Percentiles rank a stretch among this genome's conserved stretches.
Evolutionary conservation across 805 yeast species (phyloP).

Genomic region (Maudiozyma turicensis): DNA sequence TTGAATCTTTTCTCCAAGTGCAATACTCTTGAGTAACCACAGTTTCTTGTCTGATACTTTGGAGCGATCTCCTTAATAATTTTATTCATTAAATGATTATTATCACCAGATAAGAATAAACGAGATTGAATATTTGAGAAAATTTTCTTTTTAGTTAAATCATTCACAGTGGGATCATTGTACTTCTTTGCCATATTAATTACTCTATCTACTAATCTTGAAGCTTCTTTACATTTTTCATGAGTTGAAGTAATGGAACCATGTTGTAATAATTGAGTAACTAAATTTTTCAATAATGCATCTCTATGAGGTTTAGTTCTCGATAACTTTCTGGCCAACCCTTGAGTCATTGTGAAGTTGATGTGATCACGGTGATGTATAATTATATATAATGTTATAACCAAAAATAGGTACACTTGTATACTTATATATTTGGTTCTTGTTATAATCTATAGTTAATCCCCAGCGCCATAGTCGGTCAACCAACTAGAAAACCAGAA

Average conservation of each 20-base stretch:
- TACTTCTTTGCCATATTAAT: constrained; percentile 48
- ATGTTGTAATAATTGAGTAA: constrained; percentile 55
- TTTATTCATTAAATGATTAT: constrained; percentile 47
- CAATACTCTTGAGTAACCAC: constrained; percentile 82
- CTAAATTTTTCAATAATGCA: constrained; percentile 54
- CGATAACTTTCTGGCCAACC: constrained; percentile 24
- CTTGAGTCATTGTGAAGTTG: constrained; percentile 19
- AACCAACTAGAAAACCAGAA: too few relatives aligned
- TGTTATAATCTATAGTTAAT: too few relatives aligned
- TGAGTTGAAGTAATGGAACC: constrained; percentile 65
- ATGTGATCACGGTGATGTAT: neutral
- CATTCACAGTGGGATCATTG: constrained; percentile 9
- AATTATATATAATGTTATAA: too few relatives aligned
- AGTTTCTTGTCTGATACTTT: constrained; percentile 52
- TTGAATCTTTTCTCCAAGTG: constrained; percentile 78
- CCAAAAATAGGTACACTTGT: too few relatives aligned
- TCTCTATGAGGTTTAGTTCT: constrained; percentile 43
- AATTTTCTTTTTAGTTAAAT: constrained; percentile 5
- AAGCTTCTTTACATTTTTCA: constrained; percentile 66
- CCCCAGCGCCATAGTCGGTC: too few relatives aligned
- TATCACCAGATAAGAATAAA: constrained; percentile 38
- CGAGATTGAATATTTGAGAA: constrained; percentile 30
- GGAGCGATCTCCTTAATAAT: constrained; percentile 54
- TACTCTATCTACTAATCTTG: constrained; percentile 50
- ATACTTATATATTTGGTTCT: too few relatives aligned